Evolutionary conservation across 805 yeast genomes (phyloP), one percentile per base, ranked within the genome.

Genomic region (Monosporozyma siamensis): DNA sequence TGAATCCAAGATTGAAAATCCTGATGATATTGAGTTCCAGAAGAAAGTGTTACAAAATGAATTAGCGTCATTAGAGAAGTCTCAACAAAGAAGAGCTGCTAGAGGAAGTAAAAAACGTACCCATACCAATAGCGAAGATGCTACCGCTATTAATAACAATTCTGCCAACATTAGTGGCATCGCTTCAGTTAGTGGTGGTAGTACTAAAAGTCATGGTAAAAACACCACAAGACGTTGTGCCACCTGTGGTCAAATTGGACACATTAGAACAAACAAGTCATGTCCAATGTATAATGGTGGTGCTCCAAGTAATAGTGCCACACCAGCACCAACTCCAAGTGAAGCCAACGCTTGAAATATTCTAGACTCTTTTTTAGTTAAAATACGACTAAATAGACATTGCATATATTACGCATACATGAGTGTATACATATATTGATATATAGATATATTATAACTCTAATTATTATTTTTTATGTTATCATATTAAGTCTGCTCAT

Each of bases 181-280:
- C 8, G 14, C 35, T 32, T 18, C 23, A 18, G 42, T 55, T n/a
- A 44, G 31, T 45, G 64, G 61, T 15, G 34, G 42, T 24, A 55
- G 51, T 17, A 53, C 52, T n/a, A 52, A 50, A 38, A 47, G 47
- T 14, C 63, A 63, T 37, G 58, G 61, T 2, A 67, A 63, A 42
- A 64, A 65, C 39, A 66, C 70, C 0, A 80, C 82, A 7, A 71
- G 98, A 59, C 77, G 86, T 56, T 90, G 98, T 66, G 89, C 94
- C 3, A 82, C 92, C 0, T 90, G 98, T 71, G 97, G 97, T 18
- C 92, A 90, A 10, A 72, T 84, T 48, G 98, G 97, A 0, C 98
- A 90, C 61, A 90, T 90, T 48, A 75, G 92, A 59, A 90, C 98
- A 2, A 88, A 87, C 59, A 72, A 71, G 49, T 68, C 90, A 2